These are phyloP conservation scores for Naganishia kalamii DNA, from an alignment of 768 basidiomycete genomes.

Conservation along the genomic window DNA sequence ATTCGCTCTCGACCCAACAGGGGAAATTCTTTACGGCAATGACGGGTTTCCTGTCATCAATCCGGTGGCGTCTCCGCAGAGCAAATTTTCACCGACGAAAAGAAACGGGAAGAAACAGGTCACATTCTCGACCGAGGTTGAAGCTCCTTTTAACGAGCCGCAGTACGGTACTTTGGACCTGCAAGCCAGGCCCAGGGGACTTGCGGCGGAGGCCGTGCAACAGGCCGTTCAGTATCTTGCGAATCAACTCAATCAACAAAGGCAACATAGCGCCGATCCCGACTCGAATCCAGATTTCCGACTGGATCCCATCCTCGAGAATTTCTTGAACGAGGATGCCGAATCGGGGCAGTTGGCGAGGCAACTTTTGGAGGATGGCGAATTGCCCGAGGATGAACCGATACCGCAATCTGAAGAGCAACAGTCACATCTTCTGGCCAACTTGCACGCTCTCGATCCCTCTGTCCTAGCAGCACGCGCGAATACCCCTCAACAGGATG, in stretches of 20 bases:
- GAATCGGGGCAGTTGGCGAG: neutral
- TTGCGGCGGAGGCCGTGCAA: neutral
- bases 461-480: no score
- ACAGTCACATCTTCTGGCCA: neutral
- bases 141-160: neutral
- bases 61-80: neutral
- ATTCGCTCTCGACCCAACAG: neutral
- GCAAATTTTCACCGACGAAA: neutral
- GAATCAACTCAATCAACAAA: neutral
- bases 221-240: neutral
- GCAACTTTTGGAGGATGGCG: neutral
- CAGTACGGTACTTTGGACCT: neutral
- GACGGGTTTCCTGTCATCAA: conserved; percentile 8
- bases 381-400: neutral
- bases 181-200: neutral
- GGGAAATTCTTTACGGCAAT: neutral
- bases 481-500: no score
- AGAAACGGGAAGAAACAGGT: conserved; percentile 1
- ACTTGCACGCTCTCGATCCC: no score
- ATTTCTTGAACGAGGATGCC: neutral
- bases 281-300: neutral
- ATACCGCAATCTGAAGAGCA: neutral
- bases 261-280: neutral
- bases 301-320: neutral
- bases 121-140: neutral